phyloP scores from a whole-genome alignment of 2,329 filamentous ascomycete species.

The Neopestalotiopsis rosae region DNA sequence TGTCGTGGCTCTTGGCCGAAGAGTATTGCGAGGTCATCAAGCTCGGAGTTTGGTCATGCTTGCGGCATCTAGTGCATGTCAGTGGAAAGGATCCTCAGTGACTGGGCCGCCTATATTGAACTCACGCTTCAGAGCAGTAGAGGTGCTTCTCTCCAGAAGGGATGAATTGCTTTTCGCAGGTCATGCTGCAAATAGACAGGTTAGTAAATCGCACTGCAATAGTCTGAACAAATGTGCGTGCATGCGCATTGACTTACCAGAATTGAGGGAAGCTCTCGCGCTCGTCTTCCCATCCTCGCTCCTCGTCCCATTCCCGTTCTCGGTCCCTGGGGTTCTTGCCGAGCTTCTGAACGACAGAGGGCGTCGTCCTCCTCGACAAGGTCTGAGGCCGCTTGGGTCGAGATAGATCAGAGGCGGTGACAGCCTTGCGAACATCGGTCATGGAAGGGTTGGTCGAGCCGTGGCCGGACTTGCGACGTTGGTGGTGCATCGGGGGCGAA shows the following conservation, averaged over 20 bases:
- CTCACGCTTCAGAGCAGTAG: slow-evolving; percentile 69
- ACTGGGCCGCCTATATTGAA: slow-evolving; percentile 29
- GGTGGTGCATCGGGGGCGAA: slow-evolving; percentile 56
- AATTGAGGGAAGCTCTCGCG: slow-evolving; percentile 69
- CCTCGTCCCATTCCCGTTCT: slow-evolving; percentile 56
- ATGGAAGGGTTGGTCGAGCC: slow-evolving; percentile 56
- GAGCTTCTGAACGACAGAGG: slow-evolving; percentile 49
- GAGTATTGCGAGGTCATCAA: slow-evolving; percentile 35
- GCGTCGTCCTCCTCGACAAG: slow-evolving; percentile 49
- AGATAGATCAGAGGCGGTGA: slow-evolving; percentile 49
- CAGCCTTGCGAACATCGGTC: slow-evolving; percentile 60
- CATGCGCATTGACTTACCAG: slow-evolving; percentile 54
- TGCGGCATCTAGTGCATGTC: slow-evolving; percentile 53
- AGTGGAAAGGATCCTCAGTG: slow-evolving; percentile 27
- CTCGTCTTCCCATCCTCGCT: slow-evolving; percentile 59
- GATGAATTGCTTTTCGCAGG: slow-evolving; percentile 70
- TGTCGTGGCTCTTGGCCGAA: slow-evolving; percentile 36
- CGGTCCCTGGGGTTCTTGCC: slow-evolving; percentile 57
- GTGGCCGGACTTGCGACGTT: slow-evolving; percentile 62
- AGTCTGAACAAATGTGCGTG: slow-evolving; percentile 13
- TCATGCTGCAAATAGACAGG: slow-evolving; percentile 57
- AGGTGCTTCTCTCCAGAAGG: slow-evolving; percentile 61
- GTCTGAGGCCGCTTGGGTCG: slow-evolving; percentile 53
- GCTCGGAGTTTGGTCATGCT: slow-evolving; percentile 53
- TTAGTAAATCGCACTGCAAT: slow-evolving; percentile 24